phyloP scores from a whole-genome alignment of 306 rosid genomes.

The Castanospermum australe region DNA sequence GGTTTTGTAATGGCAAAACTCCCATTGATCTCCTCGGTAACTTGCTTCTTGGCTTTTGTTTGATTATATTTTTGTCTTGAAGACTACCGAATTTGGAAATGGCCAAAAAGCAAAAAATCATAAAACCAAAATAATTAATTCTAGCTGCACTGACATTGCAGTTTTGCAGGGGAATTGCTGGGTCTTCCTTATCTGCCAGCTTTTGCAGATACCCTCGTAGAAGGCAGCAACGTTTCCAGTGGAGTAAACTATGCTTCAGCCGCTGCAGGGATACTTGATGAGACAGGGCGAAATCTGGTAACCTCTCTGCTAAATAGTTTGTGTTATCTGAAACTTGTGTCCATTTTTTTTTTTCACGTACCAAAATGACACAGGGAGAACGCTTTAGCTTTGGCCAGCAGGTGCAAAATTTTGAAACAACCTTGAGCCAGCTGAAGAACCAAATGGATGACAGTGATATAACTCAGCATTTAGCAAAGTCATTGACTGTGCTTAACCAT shows the following conservation, averaged over 20 bases:
- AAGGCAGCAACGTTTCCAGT: neutral
- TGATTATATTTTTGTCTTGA: neutral
- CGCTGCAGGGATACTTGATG: slow-evolving; percentile 34
- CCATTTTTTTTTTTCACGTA: neutral
- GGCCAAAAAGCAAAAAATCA: too few species aligned
- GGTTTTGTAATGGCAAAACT: slow-evolving; percentile 42
- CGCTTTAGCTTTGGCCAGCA: slow-evolving; percentile 27
- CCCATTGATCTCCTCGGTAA: slow-evolving; percentile 37
- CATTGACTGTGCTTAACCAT: slow-evolving; percentile 19
- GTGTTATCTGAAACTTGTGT: neutral
- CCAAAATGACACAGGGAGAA: slow-evolving; percentile 33
- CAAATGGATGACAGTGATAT: slow-evolving; percentile 25
- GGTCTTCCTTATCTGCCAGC: slow-evolving; percentile 41
- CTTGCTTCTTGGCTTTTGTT: neutral
- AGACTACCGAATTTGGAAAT: too few species aligned
- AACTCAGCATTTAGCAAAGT: slow-evolving; percentile 36
- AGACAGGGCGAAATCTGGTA: slow-evolving; percentile 37
- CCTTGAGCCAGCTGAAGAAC: slow-evolving; percentile 30
- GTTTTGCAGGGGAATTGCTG: slow-evolving; percentile 30
- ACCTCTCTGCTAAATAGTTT: neutral
- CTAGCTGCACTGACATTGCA: slow-evolving; percentile 6
- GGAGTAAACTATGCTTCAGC: slow-evolving; percentile 50
- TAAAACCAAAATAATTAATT: neutral
- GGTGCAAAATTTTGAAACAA: slow-evolving; percentile 33
- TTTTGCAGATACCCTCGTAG: slow-evolving; percentile 8